phyloP scores from a whole-genome alignment of 83 land plant genomes.

The Diphasiastrum complanatum region DNA sequence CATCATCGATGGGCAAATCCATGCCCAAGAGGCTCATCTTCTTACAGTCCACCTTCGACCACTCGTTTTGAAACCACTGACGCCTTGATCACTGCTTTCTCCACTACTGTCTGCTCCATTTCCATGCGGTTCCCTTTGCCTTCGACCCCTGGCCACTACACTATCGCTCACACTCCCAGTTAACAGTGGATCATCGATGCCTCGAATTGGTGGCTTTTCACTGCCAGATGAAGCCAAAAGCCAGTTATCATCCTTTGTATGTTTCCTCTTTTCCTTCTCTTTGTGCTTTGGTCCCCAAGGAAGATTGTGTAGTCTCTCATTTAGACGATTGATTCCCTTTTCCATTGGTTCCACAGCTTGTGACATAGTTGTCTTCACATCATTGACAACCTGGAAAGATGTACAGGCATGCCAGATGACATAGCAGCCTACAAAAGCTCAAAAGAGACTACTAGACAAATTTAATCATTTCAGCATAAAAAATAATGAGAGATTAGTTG shows the following conservation, averaged over 20 bases:
- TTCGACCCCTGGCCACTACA: constrained; percentile 45
- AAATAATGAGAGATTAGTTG: no score
- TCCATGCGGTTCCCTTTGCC: constrained; percentile 50
- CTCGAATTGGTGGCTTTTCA: constrained; percentile 49
- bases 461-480: no score
- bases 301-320: constrained; percentile 55
- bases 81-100: constrained; percentile 74
- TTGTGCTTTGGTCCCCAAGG: constrained; percentile 29
- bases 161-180: constrained; percentile 87
- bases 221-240: constrained; percentile 39
- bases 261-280: constrained; percentile 30
- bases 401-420: no score
- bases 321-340: constrained; percentile 64
- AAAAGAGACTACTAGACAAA: no score
- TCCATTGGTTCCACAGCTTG: constrained; percentile 87
- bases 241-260: constrained; percentile 71
- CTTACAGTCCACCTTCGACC: no score
- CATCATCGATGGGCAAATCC: no score
- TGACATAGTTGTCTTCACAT: constrained; percentile 62
- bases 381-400: constrained; percentile 64
- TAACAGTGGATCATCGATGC: constrained; percentile 92
- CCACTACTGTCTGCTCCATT: constrained; percentile 71
- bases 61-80: no score
- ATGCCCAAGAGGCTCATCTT: no score
- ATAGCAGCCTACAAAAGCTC: no score